These are phyloP conservation scores for Albugo candida DNA, from an alignment of 352 stramenopile species.

Conservation along the genomic window DNA sequence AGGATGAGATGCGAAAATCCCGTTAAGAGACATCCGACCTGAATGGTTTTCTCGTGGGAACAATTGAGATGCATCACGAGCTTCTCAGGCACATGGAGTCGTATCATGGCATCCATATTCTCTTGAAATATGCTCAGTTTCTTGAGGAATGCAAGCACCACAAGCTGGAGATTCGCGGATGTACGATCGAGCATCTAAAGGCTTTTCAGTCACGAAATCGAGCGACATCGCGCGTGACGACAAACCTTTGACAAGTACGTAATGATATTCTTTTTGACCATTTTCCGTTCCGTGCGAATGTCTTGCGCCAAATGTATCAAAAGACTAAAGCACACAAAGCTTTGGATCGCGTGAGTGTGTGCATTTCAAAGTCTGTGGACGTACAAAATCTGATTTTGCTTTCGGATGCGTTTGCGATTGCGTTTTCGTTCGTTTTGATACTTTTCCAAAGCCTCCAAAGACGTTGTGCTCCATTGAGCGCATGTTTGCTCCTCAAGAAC, in stretches of 20 bases:
- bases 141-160: conserved; percentile 83
- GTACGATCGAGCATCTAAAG: conserved; percentile 72
- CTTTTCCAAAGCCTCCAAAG: conserved; percentile 24
- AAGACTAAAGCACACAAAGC: conserved; percentile 81
- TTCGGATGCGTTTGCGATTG: conserved; percentile 78
- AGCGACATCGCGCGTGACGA: not conserved
- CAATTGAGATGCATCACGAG: conserved; percentile 60
- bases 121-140: conserved; percentile 91
- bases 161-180: conserved; percentile 73
- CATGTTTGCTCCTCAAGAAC: conserved; percentile 45
- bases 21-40: conserved; percentile 6
- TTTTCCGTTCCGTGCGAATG: conserved; percentile 86
- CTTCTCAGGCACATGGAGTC: conserved; percentile 57
- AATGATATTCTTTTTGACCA: conserved; percentile 87
- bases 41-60: conserved; percentile 70
- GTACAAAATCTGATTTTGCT: conserved; percentile 87
- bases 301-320: conserved; percentile 90
- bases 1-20: conserved; percentile 11
- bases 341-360: conserved; percentile 6
- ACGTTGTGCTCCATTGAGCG: conserved; percentile 13
- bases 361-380: not conserved
- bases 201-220: conserved; percentile 7
- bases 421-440: conserved; percentile 66
- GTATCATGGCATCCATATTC: conserved; percentile 85
- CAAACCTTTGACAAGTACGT: conserved; percentile 53